phyloP scores from a whole-genome alignment of 2,329 filamentous ascomycete species.

The Curvularia verruculosa region DNA sequence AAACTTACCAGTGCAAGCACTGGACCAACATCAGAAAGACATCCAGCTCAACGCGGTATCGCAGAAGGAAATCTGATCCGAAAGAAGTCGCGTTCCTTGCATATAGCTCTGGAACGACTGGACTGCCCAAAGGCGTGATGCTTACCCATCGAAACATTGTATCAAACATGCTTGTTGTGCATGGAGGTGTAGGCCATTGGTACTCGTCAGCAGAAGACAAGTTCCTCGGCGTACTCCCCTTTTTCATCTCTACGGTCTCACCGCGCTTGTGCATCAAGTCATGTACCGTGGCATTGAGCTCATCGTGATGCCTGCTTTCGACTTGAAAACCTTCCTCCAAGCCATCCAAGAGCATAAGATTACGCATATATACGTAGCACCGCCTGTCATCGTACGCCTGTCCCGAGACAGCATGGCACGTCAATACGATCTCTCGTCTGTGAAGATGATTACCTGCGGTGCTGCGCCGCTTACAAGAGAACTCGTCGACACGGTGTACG shows the following conservation, averaged over 20 bases:
- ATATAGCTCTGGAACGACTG: conserved; percentile 51
- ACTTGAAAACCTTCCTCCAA: conserved; percentile 76
- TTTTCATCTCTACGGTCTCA: conserved; percentile 92
- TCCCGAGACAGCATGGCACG: conserved; percentile 77
- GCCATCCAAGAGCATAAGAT: conserved; percentile 75
- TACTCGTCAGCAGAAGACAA: conserved; percentile 66
- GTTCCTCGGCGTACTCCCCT: conserved; percentile 79
- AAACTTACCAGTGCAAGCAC: conserved; percentile 66
- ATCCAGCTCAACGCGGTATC: conserved; percentile 62
- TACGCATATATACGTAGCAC: conserved; percentile 80
- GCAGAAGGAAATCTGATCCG: conserved; percentile 63
- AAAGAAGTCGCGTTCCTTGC: conserved; percentile 84
- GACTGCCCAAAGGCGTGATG: conserved; percentile 54
- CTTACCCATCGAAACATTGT: conserved; percentile 53
- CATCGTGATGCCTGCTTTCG: conserved; percentile 78
- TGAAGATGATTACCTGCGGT: conserved; percentile 84
- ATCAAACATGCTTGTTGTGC: conserved; percentile 81
- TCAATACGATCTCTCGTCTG: conserved; percentile 76
- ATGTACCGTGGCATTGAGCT: conserved; percentile 70
- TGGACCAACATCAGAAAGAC: conserved; percentile 73
- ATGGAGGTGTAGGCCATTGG: conserved; percentile 82
- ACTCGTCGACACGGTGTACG: conserved; percentile 75
- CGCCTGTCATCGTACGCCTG: conserved; percentile 79
- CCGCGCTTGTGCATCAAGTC: conserved; percentile 70
- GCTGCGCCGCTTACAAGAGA: conserved; percentile 83